A percentile compares a stretch with the other conserved stretches of the same genome.
phyloP scores from a whole-genome alignment of 2,329 filamentous ascomycete genomes.

The Fusarium sp. region DNA sequence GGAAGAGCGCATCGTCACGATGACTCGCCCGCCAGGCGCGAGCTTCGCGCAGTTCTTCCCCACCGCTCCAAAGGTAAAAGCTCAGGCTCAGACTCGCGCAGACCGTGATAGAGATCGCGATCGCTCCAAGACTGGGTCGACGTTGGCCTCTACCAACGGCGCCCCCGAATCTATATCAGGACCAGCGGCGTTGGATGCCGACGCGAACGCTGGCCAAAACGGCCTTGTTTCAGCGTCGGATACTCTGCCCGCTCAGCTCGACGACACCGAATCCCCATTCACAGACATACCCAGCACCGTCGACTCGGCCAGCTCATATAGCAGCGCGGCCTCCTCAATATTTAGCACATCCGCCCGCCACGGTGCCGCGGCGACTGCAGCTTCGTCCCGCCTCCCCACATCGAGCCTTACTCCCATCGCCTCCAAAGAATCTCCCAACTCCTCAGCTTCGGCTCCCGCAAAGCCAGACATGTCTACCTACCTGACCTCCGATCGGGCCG shows the following conservation, averaged over 20 bases:
- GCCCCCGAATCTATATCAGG: slow-evolving; percentile 46
- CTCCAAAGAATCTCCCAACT: slow-evolving; percentile 67
- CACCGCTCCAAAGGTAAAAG: slow-evolving; percentile 78
- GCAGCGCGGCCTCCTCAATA: slow-evolving; percentile 79
- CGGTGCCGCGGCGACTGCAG: slow-evolving; percentile 55
- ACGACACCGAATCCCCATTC: slow-evolving; percentile 72
- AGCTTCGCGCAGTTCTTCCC: slow-evolving; percentile 91
- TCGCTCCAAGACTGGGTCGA: slow-evolving; percentile 47
- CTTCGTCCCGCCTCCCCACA: slow-evolving; percentile 60
- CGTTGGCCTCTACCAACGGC: slow-evolving; percentile 34
- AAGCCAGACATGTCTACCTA: slow-evolving; percentile 71
- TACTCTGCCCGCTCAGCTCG: slow-evolving; percentile 54
- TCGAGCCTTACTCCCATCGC: slow-evolving; percentile 67
- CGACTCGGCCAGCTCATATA: slow-evolving; percentile 80
- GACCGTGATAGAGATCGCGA: slow-evolving; percentile 55
- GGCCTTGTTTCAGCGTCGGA: slow-evolving; percentile 46
- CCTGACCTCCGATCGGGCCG: slow-evolving; percentile 60
- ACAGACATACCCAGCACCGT: slow-evolving; percentile 79
- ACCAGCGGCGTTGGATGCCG: slow-evolving; percentile 45
- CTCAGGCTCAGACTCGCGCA: slow-evolving; percentile 55
- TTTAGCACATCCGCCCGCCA: slow-evolving; percentile 70
- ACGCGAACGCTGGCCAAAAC: slow-evolving; percentile 45
- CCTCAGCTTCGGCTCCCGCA: slow-evolving; percentile 63
- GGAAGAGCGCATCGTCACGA: slow-evolving; percentile 70
- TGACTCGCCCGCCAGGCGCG: slow-evolving; percentile 84